These are phyloP conservation scores for Erodium moschatum DNA, from an alignment of 441 rosid species.

Conservation along the genomic window DNA sequence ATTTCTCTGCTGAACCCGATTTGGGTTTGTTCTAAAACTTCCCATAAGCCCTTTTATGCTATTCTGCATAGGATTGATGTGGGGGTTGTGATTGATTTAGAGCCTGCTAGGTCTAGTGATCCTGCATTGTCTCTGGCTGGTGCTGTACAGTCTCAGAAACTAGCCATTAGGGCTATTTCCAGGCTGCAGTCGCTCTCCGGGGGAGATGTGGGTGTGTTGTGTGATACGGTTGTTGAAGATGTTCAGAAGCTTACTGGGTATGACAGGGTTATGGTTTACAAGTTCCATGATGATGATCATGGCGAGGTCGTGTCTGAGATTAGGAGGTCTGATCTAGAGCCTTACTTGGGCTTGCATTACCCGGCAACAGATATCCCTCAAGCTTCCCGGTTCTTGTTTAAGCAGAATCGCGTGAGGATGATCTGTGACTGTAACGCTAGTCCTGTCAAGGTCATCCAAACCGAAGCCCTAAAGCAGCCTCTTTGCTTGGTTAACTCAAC, in stretches of 20 bases:
- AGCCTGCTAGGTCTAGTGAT: slow-evolving; percentile 67
- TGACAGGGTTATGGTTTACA: slow-evolving; percentile 77
- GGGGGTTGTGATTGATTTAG: slow-evolving; percentile 68
- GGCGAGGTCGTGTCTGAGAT: slow-evolving; percentile 78
- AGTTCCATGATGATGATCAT: slow-evolving; percentile 80
- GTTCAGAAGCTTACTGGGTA: slow-evolving; percentile 65
- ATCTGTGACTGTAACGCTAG: slow-evolving; percentile 60
- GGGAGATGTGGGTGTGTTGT: slow-evolving; percentile 43
- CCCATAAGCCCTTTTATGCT: slow-evolving; percentile 70
- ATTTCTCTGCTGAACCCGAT: slow-evolving; percentile 65
- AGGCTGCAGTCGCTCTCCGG: slow-evolving; percentile 69
- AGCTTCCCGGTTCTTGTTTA: slow-evolving; percentile 73
- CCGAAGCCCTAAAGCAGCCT: slow-evolving; percentile 48
- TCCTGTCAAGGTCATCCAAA: slow-evolving; percentile 62
- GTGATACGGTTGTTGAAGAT: slow-evolving; percentile 67
- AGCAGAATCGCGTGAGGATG: slow-evolving; percentile 77
- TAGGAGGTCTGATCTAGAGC: slow-evolving; percentile 41
- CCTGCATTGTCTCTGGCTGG: slow-evolving; percentile 74
- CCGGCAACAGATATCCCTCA: slow-evolving; percentile 86
- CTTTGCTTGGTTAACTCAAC: slow-evolving; percentile 65
- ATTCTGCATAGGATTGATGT: slow-evolving; percentile 67
- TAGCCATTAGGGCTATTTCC: slow-evolving; percentile 72
- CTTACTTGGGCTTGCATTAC: slow-evolving; percentile 73
- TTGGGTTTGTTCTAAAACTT: slow-evolving; percentile 47
- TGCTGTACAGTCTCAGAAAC: slow-evolving; percentile 67